phyloP scores from a whole-genome alignment of 345 rosid genomes.

The Eucalyptus curtisii region DNA sequence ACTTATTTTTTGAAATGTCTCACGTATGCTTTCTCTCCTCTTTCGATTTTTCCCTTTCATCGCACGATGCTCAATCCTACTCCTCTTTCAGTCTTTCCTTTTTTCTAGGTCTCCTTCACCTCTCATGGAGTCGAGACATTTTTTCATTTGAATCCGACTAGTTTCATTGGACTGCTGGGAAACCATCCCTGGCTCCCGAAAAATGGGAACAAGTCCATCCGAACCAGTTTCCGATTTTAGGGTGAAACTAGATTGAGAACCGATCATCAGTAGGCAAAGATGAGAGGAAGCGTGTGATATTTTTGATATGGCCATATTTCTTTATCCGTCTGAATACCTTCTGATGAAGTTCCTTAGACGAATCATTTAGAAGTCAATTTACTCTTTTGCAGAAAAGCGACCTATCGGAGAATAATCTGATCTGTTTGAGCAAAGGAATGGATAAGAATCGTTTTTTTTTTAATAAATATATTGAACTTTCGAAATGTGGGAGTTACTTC shows the following conservation, averaged over 20 bases:
- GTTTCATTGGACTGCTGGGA: too few species aligned
- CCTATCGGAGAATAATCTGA: background rate
- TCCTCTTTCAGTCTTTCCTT: too few species aligned
- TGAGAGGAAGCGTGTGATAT: background rate
- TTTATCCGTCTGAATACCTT: background rate
- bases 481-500: background rate
- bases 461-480: background rate
- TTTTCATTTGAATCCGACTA: too few species aligned
- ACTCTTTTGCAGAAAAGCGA: background rate
- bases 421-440: background rate
- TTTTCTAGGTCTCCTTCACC: too few species aligned
- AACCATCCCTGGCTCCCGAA: accelerated
- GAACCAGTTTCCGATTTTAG: accelerated
- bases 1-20: too few species aligned
- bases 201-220: too few species aligned
- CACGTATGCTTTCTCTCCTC: too few species aligned
- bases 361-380: background rate
- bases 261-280: background rate
- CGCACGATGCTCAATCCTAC: too few species aligned
- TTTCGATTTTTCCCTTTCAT: too few species aligned
- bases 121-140: too few species aligned
- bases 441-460: background rate
- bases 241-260: too few species aligned
- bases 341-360: accelerated
- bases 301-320: background rate